Evolutionary conservation across 352 stramenopile species (phyloP).

Genomic region (Globisporangium paddicum): DNA sequence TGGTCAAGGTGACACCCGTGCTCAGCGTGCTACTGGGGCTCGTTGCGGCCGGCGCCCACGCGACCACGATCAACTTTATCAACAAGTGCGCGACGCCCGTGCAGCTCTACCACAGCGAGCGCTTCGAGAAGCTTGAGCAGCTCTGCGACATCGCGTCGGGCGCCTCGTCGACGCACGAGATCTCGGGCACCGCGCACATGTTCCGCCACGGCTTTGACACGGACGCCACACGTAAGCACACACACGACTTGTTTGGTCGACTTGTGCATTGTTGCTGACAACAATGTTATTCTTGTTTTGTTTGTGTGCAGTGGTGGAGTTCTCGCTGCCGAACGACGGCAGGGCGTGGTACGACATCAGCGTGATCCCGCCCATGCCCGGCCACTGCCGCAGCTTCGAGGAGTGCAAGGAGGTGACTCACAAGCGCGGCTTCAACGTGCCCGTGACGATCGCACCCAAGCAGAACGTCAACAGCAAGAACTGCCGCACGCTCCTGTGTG

Average conservation of each 20-base stretch:
- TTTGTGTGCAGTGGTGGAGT: conserved; percentile 22
- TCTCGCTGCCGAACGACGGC: conserved; percentile 11
- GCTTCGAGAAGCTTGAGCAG: conserved; percentile 14
- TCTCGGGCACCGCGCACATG: conserved; percentile 35
- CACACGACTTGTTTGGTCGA: neutral
- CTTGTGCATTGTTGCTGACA: neutral
- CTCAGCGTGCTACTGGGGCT: conserved; percentile 1
- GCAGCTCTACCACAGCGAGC: conserved; percentile 37
- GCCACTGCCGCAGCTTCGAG: conserved; percentile 34
- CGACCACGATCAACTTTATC: conserved; percentile 34
- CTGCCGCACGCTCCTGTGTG: conserved; percentile 34
- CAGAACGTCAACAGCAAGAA: conserved; percentile 19
- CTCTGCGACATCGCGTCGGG: conserved; percentile 20
- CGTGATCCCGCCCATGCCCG: conserved; percentile 51
- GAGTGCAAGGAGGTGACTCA: conserved; percentile 40
- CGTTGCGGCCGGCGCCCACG: conserved; percentile 1
- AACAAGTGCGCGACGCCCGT: conserved; percentile 34
- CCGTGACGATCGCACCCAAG: conserved; percentile 33
- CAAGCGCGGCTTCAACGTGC: conserved; percentile 51
- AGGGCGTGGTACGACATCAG: conserved; percentile 56
- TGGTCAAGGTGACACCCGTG: conserved; percentile 4
- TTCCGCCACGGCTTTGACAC: conserved; percentile 34
- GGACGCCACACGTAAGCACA: conserved; percentile 34
- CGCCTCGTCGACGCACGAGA: conserved; percentile 8
- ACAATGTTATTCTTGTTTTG: neutral